A percentile compares a stretch with the other conserved stretches of the same genome.
Conservation (phyloP, 257 asterid genomes). For the Paulownia fortunei region DNA sequence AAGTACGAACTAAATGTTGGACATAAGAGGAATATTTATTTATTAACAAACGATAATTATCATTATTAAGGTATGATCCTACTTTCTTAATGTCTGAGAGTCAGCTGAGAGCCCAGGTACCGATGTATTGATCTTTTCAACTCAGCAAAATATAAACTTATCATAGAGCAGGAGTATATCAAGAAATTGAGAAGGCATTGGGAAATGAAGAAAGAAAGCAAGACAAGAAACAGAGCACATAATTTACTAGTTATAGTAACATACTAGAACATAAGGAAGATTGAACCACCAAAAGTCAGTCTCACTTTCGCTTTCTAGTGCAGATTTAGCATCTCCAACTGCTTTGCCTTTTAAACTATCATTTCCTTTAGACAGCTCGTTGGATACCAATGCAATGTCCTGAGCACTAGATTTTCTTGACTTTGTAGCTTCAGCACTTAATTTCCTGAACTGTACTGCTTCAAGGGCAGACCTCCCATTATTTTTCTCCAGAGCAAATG, state of each 20-base stretch:
- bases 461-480: slow-evolving; percentile 26
- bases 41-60: not conserved
- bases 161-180: not conserved
- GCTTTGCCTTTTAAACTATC: slow-evolving; percentile 38
- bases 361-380: slow-evolving; percentile 38
- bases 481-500: slow-evolving; percentile 26
- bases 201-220: slow-evolving; percentile 7
- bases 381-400: slow-evolving; percentile 33
- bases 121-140: not conserved
- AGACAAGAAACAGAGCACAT: slow-evolving; percentile 20
- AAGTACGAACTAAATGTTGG: not conserved
- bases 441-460: slow-evolving; percentile 31
- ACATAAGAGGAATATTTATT: not conserved
- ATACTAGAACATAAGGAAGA: slow-evolving; percentile 85
- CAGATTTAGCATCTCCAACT: slow-evolving; percentile 37
- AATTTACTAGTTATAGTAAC: slow-evolving; percentile 35
- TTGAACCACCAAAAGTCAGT: slow-evolving; percentile 76
- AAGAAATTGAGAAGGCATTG: not conserved
- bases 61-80: not conserved
- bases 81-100: not conserved
- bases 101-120: not conserved
- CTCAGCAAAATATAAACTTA: not conserved
- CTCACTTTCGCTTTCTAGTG: slow-evolving; percentile 35
- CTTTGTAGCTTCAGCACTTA: slow-evolving; percentile 35
- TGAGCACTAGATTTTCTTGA: slow-evolving; percentile 36